These are phyloP conservation scores for Cnidoscolus chayamansa DNA, from an alignment of 441 rosid species.

Conservation along the genomic window DNA sequence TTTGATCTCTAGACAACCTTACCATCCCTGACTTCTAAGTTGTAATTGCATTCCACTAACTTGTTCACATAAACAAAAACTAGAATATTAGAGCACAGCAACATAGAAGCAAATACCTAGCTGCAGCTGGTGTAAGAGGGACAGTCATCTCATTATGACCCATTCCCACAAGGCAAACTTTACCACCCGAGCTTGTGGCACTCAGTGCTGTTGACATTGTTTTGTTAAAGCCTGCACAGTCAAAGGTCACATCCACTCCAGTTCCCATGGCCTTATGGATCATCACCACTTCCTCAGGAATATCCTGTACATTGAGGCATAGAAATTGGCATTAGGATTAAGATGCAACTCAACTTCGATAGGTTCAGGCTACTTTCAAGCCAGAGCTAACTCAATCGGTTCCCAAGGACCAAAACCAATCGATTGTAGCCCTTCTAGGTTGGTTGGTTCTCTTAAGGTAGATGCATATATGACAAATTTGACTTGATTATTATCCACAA, in stretches of 20 bases:
- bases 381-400: not conserved
- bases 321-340: not conserved
- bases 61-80: not conserved
- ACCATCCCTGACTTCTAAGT: not conserved
- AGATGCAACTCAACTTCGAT: not conserved
- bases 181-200: constrained; percentile 70
- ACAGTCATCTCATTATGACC: constrained; percentile 80
- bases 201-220: constrained; percentile 82
- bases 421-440: not conserved
- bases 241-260: constrained; percentile 64
- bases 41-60: not conserved
- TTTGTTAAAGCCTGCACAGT: constrained; percentile 79
- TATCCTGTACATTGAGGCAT: constrained; percentile 43
- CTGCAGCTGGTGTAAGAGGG: constrained; percentile 84
- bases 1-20: not conserved
- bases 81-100: not conserved
- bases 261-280: constrained; percentile 58
- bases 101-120: constrained; percentile 47
- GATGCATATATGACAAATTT: not conserved
- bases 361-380: not conserved
- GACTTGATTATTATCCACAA: not conserved
- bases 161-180: constrained; percentile 93
- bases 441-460: not conserved
- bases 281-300: constrained; percentile 50
- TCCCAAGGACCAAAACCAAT: not conserved